These are phyloP conservation scores for Piper longum DNA, from an alignment of 164 flowering plant genomes.

Conservation along the genomic window DNA sequence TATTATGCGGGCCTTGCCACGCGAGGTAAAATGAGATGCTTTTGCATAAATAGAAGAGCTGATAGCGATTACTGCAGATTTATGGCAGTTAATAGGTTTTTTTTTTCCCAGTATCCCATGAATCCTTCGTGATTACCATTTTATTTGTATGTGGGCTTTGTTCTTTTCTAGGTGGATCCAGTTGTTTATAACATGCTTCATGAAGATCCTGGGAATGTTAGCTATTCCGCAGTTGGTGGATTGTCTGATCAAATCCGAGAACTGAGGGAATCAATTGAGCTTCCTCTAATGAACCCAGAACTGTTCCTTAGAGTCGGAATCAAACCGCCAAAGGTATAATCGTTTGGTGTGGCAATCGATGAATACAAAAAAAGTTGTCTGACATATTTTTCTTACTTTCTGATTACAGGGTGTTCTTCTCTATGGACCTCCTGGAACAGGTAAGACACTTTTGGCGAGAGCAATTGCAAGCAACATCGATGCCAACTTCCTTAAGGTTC, in stretches of 20 bases:
- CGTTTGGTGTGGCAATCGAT: neutral
- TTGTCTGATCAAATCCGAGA: constrained; percentile 80
- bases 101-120: neutral
- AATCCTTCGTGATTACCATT: too few relatives aligned
- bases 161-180: constrained; percentile 66
- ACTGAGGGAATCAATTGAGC: constrained; percentile 83
- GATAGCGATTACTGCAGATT: neutral
- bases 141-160: neutral
- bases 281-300: constrained; percentile 95
- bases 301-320: constrained; percentile 89
- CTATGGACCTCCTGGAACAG: constrained; percentile 96
- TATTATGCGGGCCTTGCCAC: constrained; percentile 93
- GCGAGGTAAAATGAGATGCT: constrained; percentile 34
- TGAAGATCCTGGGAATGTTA: constrained; percentile 94
- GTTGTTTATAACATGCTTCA: constrained; percentile 94
- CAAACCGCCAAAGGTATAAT: constrained; percentile 82
- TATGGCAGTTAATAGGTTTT: neutral
- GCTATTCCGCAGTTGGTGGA: constrained; percentile 97
- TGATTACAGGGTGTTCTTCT: constrained; percentile 72
- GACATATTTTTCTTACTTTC: too few relatives aligned
- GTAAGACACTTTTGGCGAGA: constrained; percentile 82
- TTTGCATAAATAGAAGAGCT: neutral
- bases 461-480: constrained; percentile 94
- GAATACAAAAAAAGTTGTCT: neutral
- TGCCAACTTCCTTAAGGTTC: constrained; percentile 88